Base-by-base conservation (phyloP, 2,329 filamentous ascomycete genomes). In the Aspergillus ibericus region DNA sequence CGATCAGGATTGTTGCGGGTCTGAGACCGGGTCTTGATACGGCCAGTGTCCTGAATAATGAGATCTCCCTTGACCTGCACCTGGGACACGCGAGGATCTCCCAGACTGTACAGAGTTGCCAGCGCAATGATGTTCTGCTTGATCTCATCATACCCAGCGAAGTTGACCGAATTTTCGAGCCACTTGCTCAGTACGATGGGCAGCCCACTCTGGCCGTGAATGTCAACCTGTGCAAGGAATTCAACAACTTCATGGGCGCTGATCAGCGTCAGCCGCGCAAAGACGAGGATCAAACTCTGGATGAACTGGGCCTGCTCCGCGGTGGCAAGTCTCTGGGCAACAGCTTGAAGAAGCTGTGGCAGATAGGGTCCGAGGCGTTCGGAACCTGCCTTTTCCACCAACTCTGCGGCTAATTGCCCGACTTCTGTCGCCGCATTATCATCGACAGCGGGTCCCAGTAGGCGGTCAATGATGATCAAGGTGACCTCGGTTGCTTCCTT, bases 131-230 rank as follows among this genome's bases (percentile, higher is more conserved):
- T 91, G 70, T 98, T 99, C 75, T 97, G 92, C 66, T 93, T 86
- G 67, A 98, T 98, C 75, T 97, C 93, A 68, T 98, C 93, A 68
- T 97, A 99, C 12, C 95, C 95, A n/a, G 92, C 92, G 77, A 99
- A 99, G 75, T 90, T 96, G 75, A 96, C 85, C 4, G 92, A 96
- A 76, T 98, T 96, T 78, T 98, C 95, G 1, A 99, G 82, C 95
- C 95, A 99, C 77, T 98, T 97, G 76, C 88, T 84, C 65, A 98
- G 80, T 3, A 99, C 95, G 22, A 97, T 88, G 63, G 93, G 86
- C 7, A 99, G 80, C n/a, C 93, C 95, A 69, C 84, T 96, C 59
- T 75, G 68, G 9, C 88, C 88, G 49, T 86, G 85, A 64, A 98
- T 90, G 66, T 92, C 85, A 62, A 96, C 88, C 69, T 92, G 88